Percentiles rank a stretch among this genome's conserved stretches.
These are phyloP conservation scores for Colletotrichum eleusines DNA, from an alignment of 2,329 filamentous ascomycete species.

Conservation along the genomic window DNA sequence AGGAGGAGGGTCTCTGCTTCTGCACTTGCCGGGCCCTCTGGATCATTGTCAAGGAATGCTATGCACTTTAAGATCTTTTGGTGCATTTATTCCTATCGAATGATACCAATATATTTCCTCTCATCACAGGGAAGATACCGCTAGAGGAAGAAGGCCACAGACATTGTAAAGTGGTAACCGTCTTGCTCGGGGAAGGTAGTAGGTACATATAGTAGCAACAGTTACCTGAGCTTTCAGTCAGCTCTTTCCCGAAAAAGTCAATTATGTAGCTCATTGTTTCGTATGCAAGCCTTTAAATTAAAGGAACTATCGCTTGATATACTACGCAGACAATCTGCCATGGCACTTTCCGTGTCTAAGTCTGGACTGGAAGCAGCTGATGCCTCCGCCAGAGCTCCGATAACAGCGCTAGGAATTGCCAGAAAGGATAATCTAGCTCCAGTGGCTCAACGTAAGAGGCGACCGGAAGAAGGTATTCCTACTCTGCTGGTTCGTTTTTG, in stretches of 20 bases:
- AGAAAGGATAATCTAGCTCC: background rate
- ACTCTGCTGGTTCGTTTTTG: background rate
- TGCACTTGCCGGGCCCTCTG: background rate
- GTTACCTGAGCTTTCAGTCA: background rate
- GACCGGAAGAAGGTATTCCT: background rate
- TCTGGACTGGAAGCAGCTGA: background rate
- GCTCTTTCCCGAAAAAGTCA: background rate
- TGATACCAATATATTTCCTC: background rate
- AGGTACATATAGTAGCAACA: background rate
- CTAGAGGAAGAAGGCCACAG: background rate
- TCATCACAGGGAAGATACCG: background rate
- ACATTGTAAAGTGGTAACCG: background rate
- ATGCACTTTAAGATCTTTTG: background rate
- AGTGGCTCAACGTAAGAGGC: background rate
- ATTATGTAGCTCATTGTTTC: background rate
- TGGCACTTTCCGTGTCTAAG: background rate
- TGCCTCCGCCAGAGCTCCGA: background rate
- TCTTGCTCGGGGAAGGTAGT: background rate
- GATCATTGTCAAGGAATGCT: background rate
- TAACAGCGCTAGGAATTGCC: background rate
- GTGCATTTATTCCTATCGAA: background rate
- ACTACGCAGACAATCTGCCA: background rate
- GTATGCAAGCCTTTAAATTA: background rate
- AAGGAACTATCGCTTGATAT: background rate
- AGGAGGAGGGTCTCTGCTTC: conserved; percentile 1